Evolutionary conservation across 2,329 filamentous ascomycete species (phyloP).

Genomic region (Cordyceps fumosorosea): DNA sequence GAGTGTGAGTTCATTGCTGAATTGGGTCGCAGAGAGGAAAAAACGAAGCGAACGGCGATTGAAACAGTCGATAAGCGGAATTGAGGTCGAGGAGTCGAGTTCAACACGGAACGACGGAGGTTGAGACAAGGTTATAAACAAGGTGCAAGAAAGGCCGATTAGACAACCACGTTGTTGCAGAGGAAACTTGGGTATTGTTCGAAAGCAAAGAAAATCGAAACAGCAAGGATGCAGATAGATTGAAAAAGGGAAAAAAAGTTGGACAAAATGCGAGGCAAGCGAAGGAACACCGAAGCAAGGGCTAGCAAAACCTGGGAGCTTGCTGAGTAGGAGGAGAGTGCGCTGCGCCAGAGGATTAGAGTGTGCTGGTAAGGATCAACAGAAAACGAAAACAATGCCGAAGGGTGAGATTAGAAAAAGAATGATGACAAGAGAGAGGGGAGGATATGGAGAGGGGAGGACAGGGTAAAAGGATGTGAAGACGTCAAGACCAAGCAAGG

Average conservation of each 20-base stretch:
- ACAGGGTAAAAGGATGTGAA: slow-evolving; percentile 12
- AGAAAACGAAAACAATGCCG: neutral
- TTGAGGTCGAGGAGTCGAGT: slow-evolving; percentile 1
- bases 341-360: neutral
- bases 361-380: neutral
- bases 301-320: neutral
- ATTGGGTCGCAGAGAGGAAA: neutral
- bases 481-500: neutral
- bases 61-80: neutral
- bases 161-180: neutral
- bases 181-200: neutral
- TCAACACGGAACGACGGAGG: neutral
- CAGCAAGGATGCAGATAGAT: neutral
- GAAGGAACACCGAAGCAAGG: neutral
- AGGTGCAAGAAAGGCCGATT: neutral
- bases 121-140: neutral
- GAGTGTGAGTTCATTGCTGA: neutral
- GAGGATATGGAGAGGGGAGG: slow-evolving; percentile 13
- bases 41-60: neutral
- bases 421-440: slow-evolving; percentile 10
- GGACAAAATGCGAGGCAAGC: neutral
- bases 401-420: slow-evolving; percentile 8
- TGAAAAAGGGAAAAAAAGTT: neutral
- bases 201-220: neutral
- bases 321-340: neutral